These are phyloP conservation scores for Zarea fungicola DNA, from an alignment of 2,329 filamentous ascomycete species.

Conservation along the genomic window DNA sequence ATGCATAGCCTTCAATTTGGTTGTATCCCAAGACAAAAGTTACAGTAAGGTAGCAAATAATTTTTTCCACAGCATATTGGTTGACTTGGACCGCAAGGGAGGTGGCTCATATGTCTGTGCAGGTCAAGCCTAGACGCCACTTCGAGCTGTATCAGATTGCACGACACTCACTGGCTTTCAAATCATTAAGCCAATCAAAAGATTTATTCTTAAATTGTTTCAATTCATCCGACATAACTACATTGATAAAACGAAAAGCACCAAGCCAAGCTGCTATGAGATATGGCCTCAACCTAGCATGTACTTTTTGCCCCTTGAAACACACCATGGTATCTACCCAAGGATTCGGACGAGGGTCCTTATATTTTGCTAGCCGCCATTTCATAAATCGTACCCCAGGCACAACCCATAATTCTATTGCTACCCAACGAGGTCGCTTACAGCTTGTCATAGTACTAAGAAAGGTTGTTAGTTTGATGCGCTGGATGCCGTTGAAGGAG, in stretches of 20 bases:
- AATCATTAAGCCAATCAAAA: no score
- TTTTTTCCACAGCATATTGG: no score
- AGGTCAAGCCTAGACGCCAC: no score
- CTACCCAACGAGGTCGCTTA: conserved; percentile 52
- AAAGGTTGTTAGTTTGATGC: conserved; percentile 21
- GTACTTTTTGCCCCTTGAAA: conserved; percentile 26
- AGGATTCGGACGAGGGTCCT: conserved; percentile 24
- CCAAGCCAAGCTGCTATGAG: conserved; percentile 30
- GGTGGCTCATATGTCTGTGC: no score
- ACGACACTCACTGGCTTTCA: no score
- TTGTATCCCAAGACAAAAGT: no score
- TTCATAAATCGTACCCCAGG: conserved; percentile 38
- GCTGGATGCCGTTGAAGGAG: not conserved
- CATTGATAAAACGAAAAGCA: conserved; percentile 33
- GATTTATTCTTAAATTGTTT: conserved; percentile 30
- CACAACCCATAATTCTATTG: conserved; percentile 42
- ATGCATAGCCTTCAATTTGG: no score
- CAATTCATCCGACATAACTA: conserved; percentile 40
- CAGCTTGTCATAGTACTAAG: conserved; percentile 97
- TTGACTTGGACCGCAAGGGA: no score
- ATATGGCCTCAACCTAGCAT: conserved; percentile 32
- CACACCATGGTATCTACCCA: conserved; percentile 20
- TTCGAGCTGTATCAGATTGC: no score
- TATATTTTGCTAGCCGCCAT: conserved; percentile 31
- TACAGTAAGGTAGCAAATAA: no score